Evolutionary conservation across 2,329 filamentous ascomycete genomes (phyloP).

Genomic region (Pestalotiopsis sp.): DNA sequence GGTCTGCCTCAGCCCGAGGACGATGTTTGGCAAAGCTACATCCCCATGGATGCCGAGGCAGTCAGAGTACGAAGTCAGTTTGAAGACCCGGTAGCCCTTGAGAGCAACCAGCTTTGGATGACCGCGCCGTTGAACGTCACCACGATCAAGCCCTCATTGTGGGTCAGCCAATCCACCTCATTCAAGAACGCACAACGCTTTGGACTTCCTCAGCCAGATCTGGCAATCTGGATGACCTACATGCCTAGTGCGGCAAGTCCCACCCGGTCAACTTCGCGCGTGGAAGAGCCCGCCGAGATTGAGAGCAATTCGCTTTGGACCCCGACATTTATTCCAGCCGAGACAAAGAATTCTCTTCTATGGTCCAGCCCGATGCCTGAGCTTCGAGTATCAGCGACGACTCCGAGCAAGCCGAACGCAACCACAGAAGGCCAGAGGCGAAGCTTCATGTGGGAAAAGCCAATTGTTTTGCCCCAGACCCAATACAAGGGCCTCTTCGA

Average conservation of each 20-base stretch:
- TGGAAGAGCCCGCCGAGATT: conserved; percentile 5
- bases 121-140: not conserved
- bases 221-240: conserved; percentile 13
- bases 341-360: conserved; percentile 11
- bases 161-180: not conserved
- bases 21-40: conserved; percentile 38
- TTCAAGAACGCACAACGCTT: not conserved
- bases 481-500: conserved; percentile 22
- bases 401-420: not conserved
- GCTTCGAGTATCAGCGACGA: not conserved
- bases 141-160: not conserved
- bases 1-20: conserved; percentile 39
- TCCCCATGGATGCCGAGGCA: conserved; percentile 25
- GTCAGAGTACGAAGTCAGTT: conserved; percentile 31
- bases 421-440: not conserved
- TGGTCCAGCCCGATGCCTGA: conserved; percentile 14
- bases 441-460: conserved; percentile 21
- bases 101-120: conserved; percentile 41
- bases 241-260: not conserved
- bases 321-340: not conserved
- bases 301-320: conserved; percentile 14
- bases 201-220: conserved; percentile 14
- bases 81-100: conserved; percentile 31
- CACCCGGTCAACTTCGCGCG: conserved; percentile 5
- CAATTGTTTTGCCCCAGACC: not conserved